Percentiles rank a stretch among this genome's conserved stretches.
Evolutionary conservation across 2,329 filamentous ascomycete genomes (phyloP).

Genomic region (Neopestalotiopsis sp.): DNA sequence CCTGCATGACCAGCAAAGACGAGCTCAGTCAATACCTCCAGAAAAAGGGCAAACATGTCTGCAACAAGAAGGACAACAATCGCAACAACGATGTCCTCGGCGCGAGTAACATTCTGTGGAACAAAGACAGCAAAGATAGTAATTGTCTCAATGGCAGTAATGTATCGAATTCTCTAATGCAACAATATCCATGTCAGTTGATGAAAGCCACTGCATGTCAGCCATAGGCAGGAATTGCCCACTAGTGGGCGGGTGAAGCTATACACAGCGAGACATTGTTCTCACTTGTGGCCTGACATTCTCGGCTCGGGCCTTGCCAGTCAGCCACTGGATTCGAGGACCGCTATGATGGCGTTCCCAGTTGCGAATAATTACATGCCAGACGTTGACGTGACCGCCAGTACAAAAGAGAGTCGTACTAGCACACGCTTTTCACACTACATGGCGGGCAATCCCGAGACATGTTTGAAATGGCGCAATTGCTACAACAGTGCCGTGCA

Average conservation of each 20-base stretch:
- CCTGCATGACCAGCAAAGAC: no score
- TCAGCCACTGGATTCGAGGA: neutral
- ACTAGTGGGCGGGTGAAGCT: neutral
- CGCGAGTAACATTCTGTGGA: no score
- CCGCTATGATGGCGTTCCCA: neutral
- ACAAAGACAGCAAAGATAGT: no score
- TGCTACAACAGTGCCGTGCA: neutral
- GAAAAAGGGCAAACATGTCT: no score
- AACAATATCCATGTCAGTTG: no score
- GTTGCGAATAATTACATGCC: neutral
- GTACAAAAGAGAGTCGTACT: no score
- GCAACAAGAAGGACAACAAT: no score
- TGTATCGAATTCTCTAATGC: no score
- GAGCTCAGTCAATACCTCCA: no score
- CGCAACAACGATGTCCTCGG: no score
- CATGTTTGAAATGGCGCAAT: neutral
- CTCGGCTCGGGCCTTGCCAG: neutral
- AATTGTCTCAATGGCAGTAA: no score
- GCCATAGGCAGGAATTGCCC: neutral
- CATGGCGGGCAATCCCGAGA: neutral
- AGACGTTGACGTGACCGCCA: neutral
- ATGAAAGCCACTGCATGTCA: neutral
- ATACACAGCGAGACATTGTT: neutral
- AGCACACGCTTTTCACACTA: no score
- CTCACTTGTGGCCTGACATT: neutral